Percentiles rank a stretch among this genome's conserved stretches.
phyloP scores from a whole-genome alignment of 345 rosid species.

The Eucalyptus grandis region DNA sequence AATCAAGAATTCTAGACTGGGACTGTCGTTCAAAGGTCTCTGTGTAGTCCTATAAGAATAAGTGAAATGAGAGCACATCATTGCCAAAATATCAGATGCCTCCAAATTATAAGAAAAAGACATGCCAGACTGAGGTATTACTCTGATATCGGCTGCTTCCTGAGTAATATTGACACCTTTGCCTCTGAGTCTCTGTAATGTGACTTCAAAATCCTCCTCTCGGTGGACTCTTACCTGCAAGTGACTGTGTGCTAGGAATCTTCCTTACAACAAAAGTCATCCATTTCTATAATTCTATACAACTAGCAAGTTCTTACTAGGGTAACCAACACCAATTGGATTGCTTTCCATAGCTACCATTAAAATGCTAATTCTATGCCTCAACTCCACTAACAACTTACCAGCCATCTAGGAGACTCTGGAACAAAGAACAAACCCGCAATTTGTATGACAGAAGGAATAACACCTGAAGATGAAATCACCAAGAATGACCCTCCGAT shows the following conservation, averaged over 20 bases:
- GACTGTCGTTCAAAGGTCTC: constrained; percentile 6
- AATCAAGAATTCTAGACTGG: constrained; percentile 4
- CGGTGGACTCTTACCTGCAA: constrained; percentile 27
- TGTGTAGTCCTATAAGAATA: constrained; percentile 13
- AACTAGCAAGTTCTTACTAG: neutral
- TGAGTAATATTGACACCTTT: constrained; percentile 14
- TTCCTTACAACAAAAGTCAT: neutral
- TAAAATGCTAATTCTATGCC: neutral
- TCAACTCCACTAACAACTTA: neutral
- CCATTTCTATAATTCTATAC: neutral
- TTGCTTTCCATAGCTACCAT: neutral
- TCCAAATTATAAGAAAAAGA: neutral
- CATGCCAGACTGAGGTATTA: neutral
- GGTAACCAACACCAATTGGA: neutral
- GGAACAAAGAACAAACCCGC: constrained; percentile 26
- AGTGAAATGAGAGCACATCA: neutral
- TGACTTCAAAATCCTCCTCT: constrained; percentile 16
- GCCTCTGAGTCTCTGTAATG: constrained; percentile 35
- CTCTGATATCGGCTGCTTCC: constrained; percentile 39
- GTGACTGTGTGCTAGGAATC: neutral
- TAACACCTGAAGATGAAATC: constrained; percentile 5
- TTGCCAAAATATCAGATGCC: neutral
- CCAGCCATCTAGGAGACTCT: constrained; percentile 44
- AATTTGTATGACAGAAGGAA: constrained; percentile 16
- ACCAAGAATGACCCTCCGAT: neutral